Percentiles rank a stretch among this genome's conserved stretches.
Evolutionary conservation across 2,329 filamentous ascomycete genomes (phyloP).

Genomic region (Exophiala lecanii-corni): DNA sequence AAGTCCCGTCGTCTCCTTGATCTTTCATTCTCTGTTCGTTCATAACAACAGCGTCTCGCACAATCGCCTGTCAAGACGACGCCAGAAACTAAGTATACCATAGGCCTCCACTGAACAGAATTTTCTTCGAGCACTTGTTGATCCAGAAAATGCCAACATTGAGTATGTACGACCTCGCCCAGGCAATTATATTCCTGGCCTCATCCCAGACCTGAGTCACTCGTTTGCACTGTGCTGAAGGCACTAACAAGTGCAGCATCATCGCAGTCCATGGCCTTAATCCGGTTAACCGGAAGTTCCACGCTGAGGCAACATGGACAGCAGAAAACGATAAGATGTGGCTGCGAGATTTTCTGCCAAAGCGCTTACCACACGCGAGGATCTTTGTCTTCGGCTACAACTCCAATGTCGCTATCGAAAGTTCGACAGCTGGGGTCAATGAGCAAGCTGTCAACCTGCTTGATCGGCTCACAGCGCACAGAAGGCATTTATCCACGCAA

Average conservation of each 20-base stretch:
- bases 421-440: conserved; percentile 23
- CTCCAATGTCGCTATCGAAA: conserved; percentile 27
- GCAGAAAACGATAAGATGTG: conserved; percentile 19
- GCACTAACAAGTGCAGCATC: conserved; percentile 17
- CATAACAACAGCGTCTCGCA: not conserved
- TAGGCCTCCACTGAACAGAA: not conserved
- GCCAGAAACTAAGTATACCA: not conserved
- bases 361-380: conserved; percentile 24
- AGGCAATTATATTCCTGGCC: not conserved
- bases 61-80: not conserved
- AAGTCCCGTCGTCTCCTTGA: too few relatives aligned
- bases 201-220: not conserved
- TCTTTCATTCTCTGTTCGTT: not conserved
- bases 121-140: not conserved
- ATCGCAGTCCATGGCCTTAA: conserved; percentile 27
- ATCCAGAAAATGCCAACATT: conserved; percentile 2
- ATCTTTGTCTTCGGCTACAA: conserved; percentile 30
- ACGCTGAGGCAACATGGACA: conserved; percentile 25
- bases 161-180: not conserved
- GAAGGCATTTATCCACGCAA: conserved; percentile 9
- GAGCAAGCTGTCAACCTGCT: conserved; percentile 26
- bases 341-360: conserved; percentile 26
- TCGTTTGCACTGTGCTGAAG: not conserved
- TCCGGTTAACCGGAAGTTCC: conserved; percentile 13
- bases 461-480: conserved; percentile 16